These are phyloP conservation scores for Hyaloperonospora brassicae DNA, from an alignment of 352 stramenopile genomes.

Conservation along the genomic window DNA sequence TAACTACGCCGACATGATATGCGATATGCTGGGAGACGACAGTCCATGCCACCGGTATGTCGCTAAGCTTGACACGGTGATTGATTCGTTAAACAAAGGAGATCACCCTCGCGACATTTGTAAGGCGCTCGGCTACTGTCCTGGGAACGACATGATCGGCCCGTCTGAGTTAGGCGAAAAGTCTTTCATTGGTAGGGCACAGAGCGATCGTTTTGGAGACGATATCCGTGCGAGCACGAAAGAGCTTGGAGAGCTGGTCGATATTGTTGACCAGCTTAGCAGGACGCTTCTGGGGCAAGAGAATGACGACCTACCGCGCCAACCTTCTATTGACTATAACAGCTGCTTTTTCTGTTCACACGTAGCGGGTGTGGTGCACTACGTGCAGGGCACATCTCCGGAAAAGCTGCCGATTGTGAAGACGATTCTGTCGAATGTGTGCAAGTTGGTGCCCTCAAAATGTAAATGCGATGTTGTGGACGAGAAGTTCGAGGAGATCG, in stretches of 20 bases:
- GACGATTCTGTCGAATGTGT: slow-evolving; percentile 38
- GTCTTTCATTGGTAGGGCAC: slow-evolving; percentile 20
- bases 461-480: slow-evolving; percentile 44
- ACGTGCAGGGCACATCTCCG: slow-evolving; percentile 34
- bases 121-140: slow-evolving; percentile 34
- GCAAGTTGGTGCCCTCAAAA: slow-evolving; percentile 33
- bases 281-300: slow-evolving; percentile 6
- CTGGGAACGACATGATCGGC: no score
- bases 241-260: background rate
- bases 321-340: slow-evolving; percentile 8
- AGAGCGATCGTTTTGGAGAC: slow-evolving; percentile 17
- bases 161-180: slow-evolving; percentile 9
- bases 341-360: slow-evolving; percentile 53
- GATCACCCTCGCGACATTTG: slow-evolving; percentile 41
- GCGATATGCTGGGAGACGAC: slow-evolving; percentile 39
- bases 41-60: slow-evolving; percentile 44
- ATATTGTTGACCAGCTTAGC: no score
- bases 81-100: slow-evolving; percentile 41
- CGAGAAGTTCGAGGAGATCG: slow-evolving; percentile 62
- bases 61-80: slow-evolving; percentile 33
- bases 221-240: slow-evolving; percentile 7
- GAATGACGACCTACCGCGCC: slow-evolving; percentile 5
- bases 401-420: slow-evolving; percentile 43
- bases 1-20: slow-evolving; percentile 48
- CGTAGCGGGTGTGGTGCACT: slow-evolving; percentile 33